These are phyloP conservation scores for Pisolithus sp. DNA, from an alignment of 768 basidiomycete genomes.

Conservation along the genomic window DNA sequence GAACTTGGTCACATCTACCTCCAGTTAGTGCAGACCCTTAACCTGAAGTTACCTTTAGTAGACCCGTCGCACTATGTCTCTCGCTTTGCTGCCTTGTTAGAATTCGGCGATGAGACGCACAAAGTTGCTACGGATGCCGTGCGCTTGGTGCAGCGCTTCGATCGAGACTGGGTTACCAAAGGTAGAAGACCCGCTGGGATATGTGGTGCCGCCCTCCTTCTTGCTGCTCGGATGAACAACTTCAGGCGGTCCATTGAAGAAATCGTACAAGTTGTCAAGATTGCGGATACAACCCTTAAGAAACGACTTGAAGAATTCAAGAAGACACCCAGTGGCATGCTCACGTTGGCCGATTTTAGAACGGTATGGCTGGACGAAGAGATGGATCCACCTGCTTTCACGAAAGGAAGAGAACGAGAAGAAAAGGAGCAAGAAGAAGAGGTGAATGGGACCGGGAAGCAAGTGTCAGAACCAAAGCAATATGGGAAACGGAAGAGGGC, in stretches of 20 bases:
- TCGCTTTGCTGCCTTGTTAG: conserved; percentile 89
- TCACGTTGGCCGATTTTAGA: conserved; percentile 87
- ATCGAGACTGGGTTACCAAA: conserved; percentile 95
- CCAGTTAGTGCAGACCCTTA: conserved; percentile 83
- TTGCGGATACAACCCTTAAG: conserved; percentile 90
- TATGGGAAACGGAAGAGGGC: conserved; percentile 36
- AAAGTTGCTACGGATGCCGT: conserved; percentile 90
- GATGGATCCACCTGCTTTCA: conserved; percentile 88
- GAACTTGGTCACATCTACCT: conserved; percentile 95
- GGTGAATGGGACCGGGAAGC: conserved; percentile 27
- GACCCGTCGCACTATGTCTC: conserved; percentile 97
- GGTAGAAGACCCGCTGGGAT: conserved; percentile 96
- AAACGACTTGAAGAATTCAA: conserved; percentile 95
- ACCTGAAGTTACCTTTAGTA: conserved; percentile 79
- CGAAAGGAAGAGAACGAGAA: conserved; percentile 67
- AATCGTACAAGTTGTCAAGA: conserved; percentile 98
- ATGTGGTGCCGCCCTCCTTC: conserved; percentile 89
- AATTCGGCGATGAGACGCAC: conserved; percentile 92
- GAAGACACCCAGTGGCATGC: conserved; percentile 73
- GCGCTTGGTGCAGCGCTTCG: conserved; percentile 88
- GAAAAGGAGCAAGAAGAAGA: conserved; percentile 43
- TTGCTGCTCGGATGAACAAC: conserved; percentile 98
- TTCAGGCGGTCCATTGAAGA: conserved; percentile 90
- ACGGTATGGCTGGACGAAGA: conserved; percentile 89
- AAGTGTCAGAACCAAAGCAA: conserved; percentile 25